Evolutionary conservation across 2,329 filamentous ascomycete genomes (phyloP), one percentile per base, ranked within the genome.

Genomic region (Emmonsiellopsis sp.): DNA sequence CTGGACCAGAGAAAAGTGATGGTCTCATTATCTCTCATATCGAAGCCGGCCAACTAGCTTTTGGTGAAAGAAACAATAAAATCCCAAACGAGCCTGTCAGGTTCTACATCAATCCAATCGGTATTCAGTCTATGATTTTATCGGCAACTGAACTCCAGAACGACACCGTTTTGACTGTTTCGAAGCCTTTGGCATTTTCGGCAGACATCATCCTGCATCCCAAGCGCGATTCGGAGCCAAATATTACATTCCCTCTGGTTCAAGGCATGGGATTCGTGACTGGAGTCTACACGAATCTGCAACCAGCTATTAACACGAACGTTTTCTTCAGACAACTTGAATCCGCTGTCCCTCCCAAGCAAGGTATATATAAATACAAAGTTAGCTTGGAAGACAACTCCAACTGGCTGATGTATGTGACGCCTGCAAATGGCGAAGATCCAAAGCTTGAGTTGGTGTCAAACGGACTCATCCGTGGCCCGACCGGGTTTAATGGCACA

Each of bases 181-280:
- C 82, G 52, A 73, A 75, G 0, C 70, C 79, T 27, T 68, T 74
- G 51, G 76, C 76, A 2, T 82, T 83, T 61, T 83, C 80, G 0
- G 78, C 77, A 11, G 83, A 88, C 57, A 82, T 89, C 45, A 85
- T 87, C 44, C 74, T 97, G 34, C 78, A 74, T 49, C 75, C 77
- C 2, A 72, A 75, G 21, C 64, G 68, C n/a, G 73, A 74, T 2
- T 76, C 78, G 6, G 67, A 74, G 1, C 79, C 85, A 0, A 75
- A 79, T 1, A 78, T 97, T 17, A 85, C 81, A 0, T 89, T 95
- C 58, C 90, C 91, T 0, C 65, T 96, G 6, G 83, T 95, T 0
- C 92, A 97, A 65, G 93, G 93, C 9, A 93, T 94, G 83, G 85
- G 82, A 0, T 95, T 90, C 61, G 76, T 95, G 14, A 96, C 91